These are phyloP conservation scores for Trichothecium roseum DNA, from an alignment of 2,329 filamentous ascomycete species.

Conservation along the genomic window DNA sequence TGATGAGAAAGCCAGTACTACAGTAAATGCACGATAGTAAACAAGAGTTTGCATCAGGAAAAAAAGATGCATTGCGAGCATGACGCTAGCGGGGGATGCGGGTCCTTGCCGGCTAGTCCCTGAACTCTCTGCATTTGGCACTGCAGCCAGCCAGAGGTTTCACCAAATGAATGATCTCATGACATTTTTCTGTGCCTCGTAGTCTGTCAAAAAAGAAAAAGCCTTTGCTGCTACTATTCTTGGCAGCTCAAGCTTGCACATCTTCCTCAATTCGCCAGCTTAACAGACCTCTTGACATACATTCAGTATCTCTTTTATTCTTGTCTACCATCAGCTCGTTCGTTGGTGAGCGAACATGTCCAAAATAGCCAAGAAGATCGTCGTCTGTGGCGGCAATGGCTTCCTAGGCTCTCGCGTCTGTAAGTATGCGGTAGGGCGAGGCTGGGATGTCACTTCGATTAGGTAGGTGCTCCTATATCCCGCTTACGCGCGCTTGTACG, in stretches of 20 bases:
- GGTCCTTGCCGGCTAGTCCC: neutral
- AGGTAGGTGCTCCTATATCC: slow-evolving; percentile 44
- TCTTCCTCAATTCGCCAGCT: no score
- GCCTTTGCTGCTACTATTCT: no score
- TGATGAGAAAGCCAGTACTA: no score
- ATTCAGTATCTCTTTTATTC: slow-evolving; percentile 7
- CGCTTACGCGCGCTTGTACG: slow-evolving; percentile 1
- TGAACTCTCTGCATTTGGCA: no score
- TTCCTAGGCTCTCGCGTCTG: slow-evolving; percentile 87
- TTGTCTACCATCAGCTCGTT: slow-evolving; percentile 7
- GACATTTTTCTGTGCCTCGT: slow-evolving; percentile 8
- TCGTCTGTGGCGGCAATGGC: slow-evolving; percentile 89
- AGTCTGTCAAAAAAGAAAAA: no score
- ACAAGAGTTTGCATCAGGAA: no score
- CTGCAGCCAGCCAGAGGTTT: no score
- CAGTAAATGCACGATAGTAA: no score
- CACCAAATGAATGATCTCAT: slow-evolving; percentile 12
- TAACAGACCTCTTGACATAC: neutral
- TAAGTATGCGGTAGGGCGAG: slow-evolving; percentile 72
- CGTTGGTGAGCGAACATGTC: slow-evolving; percentile 30
- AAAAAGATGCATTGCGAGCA: no score
- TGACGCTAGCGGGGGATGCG: neutral
- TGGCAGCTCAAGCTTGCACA: no score
- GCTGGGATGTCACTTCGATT: slow-evolving; percentile 88
- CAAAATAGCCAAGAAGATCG: slow-evolving; percentile 62